A percentile compares a stretch with the other conserved stretches of the same genome.
Conservation (phyloP, 2,329 filamentous ascomycete species). For the Fusarium fujikuroi region DNA sequence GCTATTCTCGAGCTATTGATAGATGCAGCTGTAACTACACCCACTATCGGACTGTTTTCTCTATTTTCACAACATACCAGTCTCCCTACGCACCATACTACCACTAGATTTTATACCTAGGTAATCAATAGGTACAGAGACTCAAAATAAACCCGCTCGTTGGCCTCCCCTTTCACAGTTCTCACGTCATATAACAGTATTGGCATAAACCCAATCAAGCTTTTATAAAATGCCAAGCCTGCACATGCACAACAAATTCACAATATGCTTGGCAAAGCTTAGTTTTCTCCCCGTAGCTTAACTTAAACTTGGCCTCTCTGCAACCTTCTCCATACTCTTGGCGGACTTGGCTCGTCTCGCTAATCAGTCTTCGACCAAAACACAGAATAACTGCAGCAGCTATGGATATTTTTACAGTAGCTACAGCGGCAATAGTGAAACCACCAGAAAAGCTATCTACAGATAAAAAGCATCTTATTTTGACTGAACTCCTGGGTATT, state of each 20-base stretch:
- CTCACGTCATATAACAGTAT: constrained; percentile 23
- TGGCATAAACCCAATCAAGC: constrained; percentile 30
- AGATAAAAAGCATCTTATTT: neutral
- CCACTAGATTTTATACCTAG: neutral
- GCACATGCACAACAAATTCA: constrained; percentile 22
- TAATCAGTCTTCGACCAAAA: neutral
- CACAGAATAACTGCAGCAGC: neutral
- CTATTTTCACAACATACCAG: neutral
- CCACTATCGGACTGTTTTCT: neutral
- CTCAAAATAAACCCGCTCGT: neutral
- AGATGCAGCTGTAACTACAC: neutral
- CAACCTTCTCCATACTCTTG: constrained; percentile 37
- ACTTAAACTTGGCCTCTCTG: constrained; percentile 29
- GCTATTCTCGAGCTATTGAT: neutral
- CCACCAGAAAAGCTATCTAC: neutral
- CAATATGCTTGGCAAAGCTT: constrained; percentile 48
- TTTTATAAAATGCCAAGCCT: constrained; percentile 41
- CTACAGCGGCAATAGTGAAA: neutral
- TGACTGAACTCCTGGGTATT: constrained; percentile 44
- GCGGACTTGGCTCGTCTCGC: constrained; percentile 14
- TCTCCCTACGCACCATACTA: neutral
- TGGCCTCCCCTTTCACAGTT: neutral
- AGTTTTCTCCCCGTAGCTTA: constrained; percentile 25
- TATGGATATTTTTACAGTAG: neutral
- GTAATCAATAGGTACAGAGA: too few relatives aligned